Conservation (phyloP, 2,329 filamentous ascomycete genomes). For the Trichophaea hybrida region DNA sequence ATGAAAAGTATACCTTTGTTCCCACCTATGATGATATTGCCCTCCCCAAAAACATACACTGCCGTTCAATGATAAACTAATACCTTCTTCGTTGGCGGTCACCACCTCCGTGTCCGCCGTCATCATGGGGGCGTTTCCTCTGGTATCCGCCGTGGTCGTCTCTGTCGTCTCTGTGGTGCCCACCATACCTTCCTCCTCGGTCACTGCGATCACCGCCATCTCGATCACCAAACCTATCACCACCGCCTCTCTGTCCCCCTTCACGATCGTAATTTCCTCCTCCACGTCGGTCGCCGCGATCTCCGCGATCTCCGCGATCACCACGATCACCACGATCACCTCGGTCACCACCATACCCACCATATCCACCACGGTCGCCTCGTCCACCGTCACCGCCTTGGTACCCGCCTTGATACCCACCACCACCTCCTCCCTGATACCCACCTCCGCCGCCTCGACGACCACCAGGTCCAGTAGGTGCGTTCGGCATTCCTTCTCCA, state of each 20-base stretch:
- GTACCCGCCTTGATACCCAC: constrained; percentile 19
- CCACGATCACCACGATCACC: constrained; percentile 10
- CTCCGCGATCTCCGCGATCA: neutral
- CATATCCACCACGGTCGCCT: constrained; percentile 18
- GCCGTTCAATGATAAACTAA: neutral
- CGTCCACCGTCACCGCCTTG: constrained; percentile 32
- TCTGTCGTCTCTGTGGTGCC: constrained; percentile 17
- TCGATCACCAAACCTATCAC: constrained; percentile 15
- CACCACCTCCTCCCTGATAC: constrained; percentile 31
- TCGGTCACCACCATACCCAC: constrained; percentile 11
- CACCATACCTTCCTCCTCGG: neutral
- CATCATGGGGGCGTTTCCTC: constrained; percentile 21
- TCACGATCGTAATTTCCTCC: constrained; percentile 8
- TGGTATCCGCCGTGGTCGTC: constrained; percentile 13
- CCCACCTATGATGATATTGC: neutral
- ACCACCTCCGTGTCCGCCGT: constrained; percentile 23
- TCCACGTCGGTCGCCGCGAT: constrained; percentile 2
- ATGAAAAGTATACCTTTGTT: neutral
- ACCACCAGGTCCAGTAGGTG: constrained; percentile 48
- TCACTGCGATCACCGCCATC: constrained; percentile 12
- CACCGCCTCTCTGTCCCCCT: constrained; percentile 11
- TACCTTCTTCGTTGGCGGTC: constrained; percentile 24
- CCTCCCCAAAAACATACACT: neutral
- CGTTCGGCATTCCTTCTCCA: constrained; percentile 37
- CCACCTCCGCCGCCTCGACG: constrained; percentile 31